A percentile compares a stretch with the other conserved stretches of the same genome.
phyloP scores from a whole-genome alignment of 2,329 filamentous ascomycete genomes.

The Aspergillus sp. region DNA sequence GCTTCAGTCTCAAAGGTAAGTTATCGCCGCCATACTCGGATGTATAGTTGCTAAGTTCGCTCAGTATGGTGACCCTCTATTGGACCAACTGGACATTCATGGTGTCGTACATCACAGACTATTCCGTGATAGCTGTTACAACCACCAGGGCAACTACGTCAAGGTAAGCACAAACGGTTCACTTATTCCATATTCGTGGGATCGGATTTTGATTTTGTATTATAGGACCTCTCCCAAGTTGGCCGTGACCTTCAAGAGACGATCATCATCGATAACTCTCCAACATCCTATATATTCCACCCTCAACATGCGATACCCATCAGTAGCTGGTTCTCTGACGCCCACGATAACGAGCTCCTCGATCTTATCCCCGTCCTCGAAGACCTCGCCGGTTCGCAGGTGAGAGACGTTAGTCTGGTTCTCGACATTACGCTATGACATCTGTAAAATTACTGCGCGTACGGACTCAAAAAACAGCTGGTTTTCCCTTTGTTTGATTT shows the following conservation, averaged over 20 bases:
- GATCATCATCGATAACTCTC: constrained; percentile 99
- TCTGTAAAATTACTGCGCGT: constrained; percentile 28
- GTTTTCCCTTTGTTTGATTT: constrained; percentile 18
- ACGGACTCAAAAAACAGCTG: constrained; percentile 32
- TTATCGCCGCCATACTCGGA: constrained; percentile 7
- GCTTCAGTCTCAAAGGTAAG: constrained; percentile 94
- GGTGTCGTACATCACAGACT: constrained; percentile 92
- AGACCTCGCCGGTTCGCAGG: constrained; percentile 84
- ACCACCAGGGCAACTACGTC: constrained; percentile 98
- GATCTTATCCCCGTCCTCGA: constrained; percentile 98
- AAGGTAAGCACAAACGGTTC: constrained; percentile 55
- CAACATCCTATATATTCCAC: constrained; percentile 99
- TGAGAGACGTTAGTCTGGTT: constrained; percentile 94
- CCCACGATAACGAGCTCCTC: constrained; percentile 96
- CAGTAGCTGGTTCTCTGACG: constrained; percentile 99
- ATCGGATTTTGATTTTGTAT: constrained; percentile 14
- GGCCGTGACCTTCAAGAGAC: constrained; percentile 94
- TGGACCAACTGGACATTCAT: constrained; percentile 97
- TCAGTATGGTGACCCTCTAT: constrained; percentile 90
- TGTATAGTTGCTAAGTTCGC: constrained; percentile 11
- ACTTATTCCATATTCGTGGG: not conserved
- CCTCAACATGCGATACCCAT: constrained; percentile 98
- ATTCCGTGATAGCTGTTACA: constrained; percentile 98
- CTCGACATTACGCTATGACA: constrained; percentile 76
- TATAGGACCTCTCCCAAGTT: constrained; percentile 85